These are phyloP conservation scores for Colletotrichum aenigma DNA, from an alignment of 2,329 filamentous ascomycete species.

Conservation along the genomic window DNA sequence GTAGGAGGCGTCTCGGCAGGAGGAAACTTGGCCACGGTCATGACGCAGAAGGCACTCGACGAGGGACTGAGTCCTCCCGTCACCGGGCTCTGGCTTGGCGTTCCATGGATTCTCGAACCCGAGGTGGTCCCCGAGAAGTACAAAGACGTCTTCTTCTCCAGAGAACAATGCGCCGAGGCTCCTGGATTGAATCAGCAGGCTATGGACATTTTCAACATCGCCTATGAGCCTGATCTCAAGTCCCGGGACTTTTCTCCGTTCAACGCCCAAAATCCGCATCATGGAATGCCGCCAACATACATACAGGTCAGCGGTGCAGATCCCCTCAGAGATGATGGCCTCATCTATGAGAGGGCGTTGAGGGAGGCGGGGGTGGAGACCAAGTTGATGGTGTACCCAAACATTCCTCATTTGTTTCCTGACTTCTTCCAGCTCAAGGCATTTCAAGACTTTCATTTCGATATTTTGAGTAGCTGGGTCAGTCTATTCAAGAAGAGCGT, in stretches of 20 bases:
- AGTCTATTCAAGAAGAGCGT: background rate
- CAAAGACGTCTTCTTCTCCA: conserved; percentile 37
- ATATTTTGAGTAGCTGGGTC: background rate
- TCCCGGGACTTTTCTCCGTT: conserved; percentile 35
- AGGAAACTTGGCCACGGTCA: conserved; percentile 25
- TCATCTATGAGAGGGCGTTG: conserved; percentile 55
- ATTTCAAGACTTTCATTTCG: background rate
- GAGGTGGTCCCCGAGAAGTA: conserved; percentile 35
- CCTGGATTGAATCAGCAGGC: conserved; percentile 32
- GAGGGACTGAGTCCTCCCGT: background rate
- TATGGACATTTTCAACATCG: conserved; percentile 27
- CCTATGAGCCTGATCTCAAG: conserved; percentile 31
- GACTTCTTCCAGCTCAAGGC: background rate
- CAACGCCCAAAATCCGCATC: conserved; percentile 30
- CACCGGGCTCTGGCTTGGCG: background rate
- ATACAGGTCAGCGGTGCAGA: conserved; percentile 56
- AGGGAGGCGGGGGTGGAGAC: conserved; percentile 47
- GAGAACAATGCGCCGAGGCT: conserved; percentile 44
- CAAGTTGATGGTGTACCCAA: conserved; percentile 17
- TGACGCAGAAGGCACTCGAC: background rate
- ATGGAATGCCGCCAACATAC: conserved; percentile 47
- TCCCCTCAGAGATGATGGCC: conserved; percentile 52
- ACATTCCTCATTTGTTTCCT: background rate
- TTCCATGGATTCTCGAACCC: background rate
- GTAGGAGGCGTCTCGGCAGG: conserved; percentile 32